Conservation (phyloP, 73 alveolate genomes). For the Paramecium sexaurelia region DNA sequence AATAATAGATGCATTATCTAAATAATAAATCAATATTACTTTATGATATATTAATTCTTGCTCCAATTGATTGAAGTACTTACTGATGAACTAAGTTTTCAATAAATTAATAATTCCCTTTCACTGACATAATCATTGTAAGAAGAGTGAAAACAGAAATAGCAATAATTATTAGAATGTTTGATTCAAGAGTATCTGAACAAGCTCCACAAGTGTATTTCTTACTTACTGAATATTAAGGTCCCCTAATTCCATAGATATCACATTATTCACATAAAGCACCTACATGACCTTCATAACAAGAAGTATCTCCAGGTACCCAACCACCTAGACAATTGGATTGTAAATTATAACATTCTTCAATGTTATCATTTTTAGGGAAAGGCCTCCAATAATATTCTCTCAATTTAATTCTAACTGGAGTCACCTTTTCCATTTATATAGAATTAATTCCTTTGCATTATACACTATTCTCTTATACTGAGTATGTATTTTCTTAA, state of each 20-base stretch:
- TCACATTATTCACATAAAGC: constrained; percentile 67
- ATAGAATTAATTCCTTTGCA: constrained; percentile 18
- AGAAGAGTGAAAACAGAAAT: constrained; percentile 37
- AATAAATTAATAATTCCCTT: constrained; percentile 1
- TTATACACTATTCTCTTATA: neutral
- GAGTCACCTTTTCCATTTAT: neutral
- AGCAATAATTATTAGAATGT: constrained; percentile 26
- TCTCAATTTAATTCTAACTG: constrained; percentile 16
- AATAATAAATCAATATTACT: neutral
- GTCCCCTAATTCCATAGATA: constrained; percentile 56
- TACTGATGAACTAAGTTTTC: neutral
- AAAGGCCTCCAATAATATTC: constrained; percentile 61
- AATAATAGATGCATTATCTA: constrained; percentile 52
- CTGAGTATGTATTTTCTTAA: neutral
- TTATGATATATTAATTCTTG: neutral
- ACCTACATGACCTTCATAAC: constrained; percentile 63
- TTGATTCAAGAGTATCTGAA: constrained; percentile 26
- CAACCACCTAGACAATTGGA: constrained; percentile 65
- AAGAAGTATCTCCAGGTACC: constrained; percentile 49
- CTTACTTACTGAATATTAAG: constrained; percentile 21
- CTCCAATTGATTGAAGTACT: constrained; percentile 17
- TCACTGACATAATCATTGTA: constrained; percentile 45
- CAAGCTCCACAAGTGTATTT: constrained; percentile 61
- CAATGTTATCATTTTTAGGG: constrained; percentile 15
- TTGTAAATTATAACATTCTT: neutral